These are phyloP conservation scores for Hypomontagnella monticulosa DNA, from an alignment of 495 filamentous ascomycete genomes.

Conservation along the genomic window DNA sequence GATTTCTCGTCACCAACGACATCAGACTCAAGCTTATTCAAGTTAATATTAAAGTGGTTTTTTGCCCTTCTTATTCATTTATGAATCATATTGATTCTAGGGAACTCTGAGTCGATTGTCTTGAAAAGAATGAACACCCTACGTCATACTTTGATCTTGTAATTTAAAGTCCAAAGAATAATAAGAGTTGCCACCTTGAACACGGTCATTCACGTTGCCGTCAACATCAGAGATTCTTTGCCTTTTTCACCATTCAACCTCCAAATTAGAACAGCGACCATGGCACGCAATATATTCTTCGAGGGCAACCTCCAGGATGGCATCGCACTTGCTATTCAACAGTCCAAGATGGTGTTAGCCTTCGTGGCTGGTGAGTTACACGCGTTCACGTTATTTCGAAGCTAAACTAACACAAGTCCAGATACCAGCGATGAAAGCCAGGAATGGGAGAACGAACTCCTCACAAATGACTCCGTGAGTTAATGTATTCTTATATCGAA, in stretches of 20 bases:
- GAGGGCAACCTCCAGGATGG: conserved; percentile 80
- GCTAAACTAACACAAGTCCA: conserved; percentile 26
- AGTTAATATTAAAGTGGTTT: no score
- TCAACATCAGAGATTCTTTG: background rate
- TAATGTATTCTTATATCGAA: background rate
- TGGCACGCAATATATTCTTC: conserved; percentile 72
- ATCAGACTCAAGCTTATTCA: no score
- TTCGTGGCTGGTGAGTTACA: conserved; percentile 58
- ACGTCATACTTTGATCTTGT: no score
- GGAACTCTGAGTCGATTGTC: no score
- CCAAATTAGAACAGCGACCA: background rate
- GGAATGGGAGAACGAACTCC: conserved; percentile 80
- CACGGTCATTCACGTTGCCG: no score
- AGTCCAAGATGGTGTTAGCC: conserved; percentile 60
- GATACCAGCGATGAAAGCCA: conserved; percentile 72
- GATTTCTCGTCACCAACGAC: no score
- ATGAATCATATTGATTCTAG: no score
- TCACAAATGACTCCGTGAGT: conserved; percentile 67
- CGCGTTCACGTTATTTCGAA: background rate
- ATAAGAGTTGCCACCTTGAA: no score
- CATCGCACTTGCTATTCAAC: conserved; percentile 75
- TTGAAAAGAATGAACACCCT: no score
- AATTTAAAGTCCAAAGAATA: no score
- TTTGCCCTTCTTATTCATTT: no score
- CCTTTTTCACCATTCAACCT: background rate